Evolutionary conservation across 148 eudicot genomes (phyloP), one percentile per base, ranked within the genome.

Genomic region (Cornus controversa): DNA sequence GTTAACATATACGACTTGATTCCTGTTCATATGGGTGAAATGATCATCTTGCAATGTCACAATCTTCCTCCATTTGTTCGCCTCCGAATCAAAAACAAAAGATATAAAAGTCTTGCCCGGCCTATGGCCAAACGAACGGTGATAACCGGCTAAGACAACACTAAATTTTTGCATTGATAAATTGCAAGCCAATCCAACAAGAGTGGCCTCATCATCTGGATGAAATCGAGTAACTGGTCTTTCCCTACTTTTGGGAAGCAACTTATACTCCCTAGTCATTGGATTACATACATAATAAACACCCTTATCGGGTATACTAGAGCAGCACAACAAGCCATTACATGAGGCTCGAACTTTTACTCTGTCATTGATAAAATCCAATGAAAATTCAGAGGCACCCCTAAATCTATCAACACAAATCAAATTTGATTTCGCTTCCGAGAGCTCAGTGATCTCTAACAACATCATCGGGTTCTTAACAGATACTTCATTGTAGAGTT

Each of bases 211-310:
- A 27, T 90, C 90, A 72, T 93, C 97, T 29, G 98, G 99, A 78
- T 89, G 80, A 89, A 93, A 96, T 57, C 98, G 79, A 57, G 97
- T 96, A 11, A 89, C 75, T 15, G 94, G 94, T 71, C 98, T 88
- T 75, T 93, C 97, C 77, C 97, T 66, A 74, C 78, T 83, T 82
- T 81, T 86, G 0, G 99, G 99, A 22, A 96, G 93, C 83, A 88
- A 31, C 71, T 75, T 96, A 71, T 67, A 91, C 81, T 87, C 82
- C 71, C 86, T 91, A 72, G 98, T 93, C 84, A 89, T 85, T 5
- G 99, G 99, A 77, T 96, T 96, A 77, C 98, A 96, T 1, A 96
- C 92, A 82, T 96, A 96, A 80, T 93, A 93, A 57, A 93, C 90
- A 67, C 98, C 99, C 83, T 90, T 93, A 80, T 91, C 91, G 53